These are phyloP conservation scores for Pogostemon cablin DNA, from an alignment of 257 asterid species.

Conservation along the genomic window DNA sequence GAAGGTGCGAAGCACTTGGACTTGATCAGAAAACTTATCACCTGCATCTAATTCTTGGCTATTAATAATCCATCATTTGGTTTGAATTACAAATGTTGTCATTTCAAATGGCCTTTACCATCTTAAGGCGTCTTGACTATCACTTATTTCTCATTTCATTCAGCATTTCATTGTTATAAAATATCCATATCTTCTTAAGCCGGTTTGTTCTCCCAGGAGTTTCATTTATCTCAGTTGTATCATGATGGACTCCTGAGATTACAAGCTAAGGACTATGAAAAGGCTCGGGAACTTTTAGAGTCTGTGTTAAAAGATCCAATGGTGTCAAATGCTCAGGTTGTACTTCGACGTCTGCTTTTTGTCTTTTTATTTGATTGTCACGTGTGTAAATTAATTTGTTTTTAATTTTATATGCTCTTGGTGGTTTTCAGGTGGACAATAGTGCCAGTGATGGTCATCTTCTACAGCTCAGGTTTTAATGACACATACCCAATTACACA, in stretches of 20 bases:
- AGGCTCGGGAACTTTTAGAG: slow-evolving; percentile 84
- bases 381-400: slow-evolving; percentile 11
- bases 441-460: slow-evolving; percentile 86
- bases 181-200: background rate
- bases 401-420: slow-evolving; percentile 25
- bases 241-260: slow-evolving; percentile 86
- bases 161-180: background rate
- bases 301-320: slow-evolving; percentile 85
- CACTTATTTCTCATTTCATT: slow-evolving; percentile 18
- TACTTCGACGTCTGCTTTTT: slow-evolving; percentile 22
- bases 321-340: slow-evolving; percentile 76
- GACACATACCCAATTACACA: slow-evolving; percentile 16
- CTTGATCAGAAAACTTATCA: background rate
- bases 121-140: background rate
- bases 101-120: background rate
- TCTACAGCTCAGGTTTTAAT: slow-evolving; percentile 84
- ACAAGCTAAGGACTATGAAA: slow-evolving; percentile 82
- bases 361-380: slow-evolving; percentile 26
- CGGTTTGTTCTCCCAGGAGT: slow-evolving; percentile 59
- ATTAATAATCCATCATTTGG: background rate
- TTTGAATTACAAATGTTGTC: too few relatives aligned
- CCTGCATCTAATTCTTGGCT: background rate
- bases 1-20: background rate
- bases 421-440: slow-evolving; percentile 66
- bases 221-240: slow-evolving; percentile 84